These are phyloP conservation scores for Coccomyxa sp. DNA, from an alignment of 139 green algal genomes.

Conservation along the genomic window DNA sequence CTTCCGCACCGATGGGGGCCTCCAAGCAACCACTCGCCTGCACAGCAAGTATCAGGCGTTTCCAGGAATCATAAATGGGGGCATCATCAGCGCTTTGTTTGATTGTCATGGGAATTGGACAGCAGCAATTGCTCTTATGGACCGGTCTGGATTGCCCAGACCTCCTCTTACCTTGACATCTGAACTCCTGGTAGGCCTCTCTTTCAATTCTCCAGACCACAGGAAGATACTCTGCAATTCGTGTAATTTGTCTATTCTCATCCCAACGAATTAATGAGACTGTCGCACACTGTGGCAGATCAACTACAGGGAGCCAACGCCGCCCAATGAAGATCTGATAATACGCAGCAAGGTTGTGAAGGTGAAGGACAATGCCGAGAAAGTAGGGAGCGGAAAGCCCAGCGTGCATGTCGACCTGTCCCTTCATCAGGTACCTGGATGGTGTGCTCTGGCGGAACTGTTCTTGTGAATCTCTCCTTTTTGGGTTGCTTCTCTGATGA, in stretches of 20 bases:
- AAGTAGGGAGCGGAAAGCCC: conserved; percentile 27
- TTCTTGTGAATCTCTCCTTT: too few species aligned
- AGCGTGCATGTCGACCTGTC: conserved; percentile 51
- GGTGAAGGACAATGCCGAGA: conserved; percentile 28
- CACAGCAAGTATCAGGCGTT: conserved; percentile 48
- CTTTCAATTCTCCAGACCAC: background rate
- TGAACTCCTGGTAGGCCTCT: conserved; percentile 56
- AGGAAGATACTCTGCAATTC: background rate
- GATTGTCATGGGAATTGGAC: conserved; percentile 84
- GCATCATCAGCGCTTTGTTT: conserved; percentile 64
- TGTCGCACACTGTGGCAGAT: conserved; percentile 25
- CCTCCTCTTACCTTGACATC: conserved; percentile 78
- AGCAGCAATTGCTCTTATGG: conserved; percentile 78
- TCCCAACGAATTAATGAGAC: too few species aligned
- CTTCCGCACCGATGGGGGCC: conserved; percentile 50
- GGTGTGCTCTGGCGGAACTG: too few species aligned
- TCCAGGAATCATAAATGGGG: conserved; percentile 75
- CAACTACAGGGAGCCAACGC: conserved; percentile 63
- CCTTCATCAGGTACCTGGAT: conserved; percentile 13
- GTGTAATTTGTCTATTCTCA: background rate
- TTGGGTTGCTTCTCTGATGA: too few species aligned
- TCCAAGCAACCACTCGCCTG: conserved; percentile 47
- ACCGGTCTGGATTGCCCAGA: conserved; percentile 57
- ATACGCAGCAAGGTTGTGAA: conserved; percentile 55
- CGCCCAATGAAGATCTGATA: conserved; percentile 50